Evolutionary conservation across 129 eudicot species (phyloP).

Genomic region (Artemisia argyi): DNA sequence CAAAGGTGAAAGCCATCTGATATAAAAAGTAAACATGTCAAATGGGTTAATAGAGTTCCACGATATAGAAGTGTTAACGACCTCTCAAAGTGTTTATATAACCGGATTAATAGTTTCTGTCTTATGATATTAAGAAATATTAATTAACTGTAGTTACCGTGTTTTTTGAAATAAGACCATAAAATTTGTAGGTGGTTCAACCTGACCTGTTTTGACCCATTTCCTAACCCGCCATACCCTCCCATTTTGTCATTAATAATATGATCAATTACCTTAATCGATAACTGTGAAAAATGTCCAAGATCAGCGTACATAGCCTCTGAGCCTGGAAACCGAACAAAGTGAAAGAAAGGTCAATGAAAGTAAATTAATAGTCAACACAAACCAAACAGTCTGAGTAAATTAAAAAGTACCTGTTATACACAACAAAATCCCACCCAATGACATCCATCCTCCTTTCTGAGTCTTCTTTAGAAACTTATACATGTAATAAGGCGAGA

Average conservation of each 20-base stretch:
- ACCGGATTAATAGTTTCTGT: too few species aligned
- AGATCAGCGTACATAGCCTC: slow-evolving; percentile 98
- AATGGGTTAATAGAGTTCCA: too few species aligned
- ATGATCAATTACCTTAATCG: slow-evolving; percentile 61
- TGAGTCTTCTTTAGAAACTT: slow-evolving; percentile 76
- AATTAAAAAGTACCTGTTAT: slow-evolving; percentile 51
- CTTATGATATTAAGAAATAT: too few species aligned
- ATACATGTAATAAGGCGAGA: slow-evolving; percentile 91
- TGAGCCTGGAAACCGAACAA: slow-evolving; percentile 51
- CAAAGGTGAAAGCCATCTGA: slow-evolving; percentile 91
- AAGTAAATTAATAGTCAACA: background rate
- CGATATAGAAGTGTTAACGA: too few species aligned
- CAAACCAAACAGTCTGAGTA: background rate
- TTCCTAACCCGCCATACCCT: background rate
- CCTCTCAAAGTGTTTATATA: too few species aligned
- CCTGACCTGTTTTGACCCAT: background rate
- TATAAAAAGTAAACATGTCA: background rate
- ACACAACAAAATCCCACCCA: slow-evolving; percentile 87
- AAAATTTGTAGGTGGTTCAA: too few species aligned
- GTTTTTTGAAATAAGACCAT: too few species aligned
- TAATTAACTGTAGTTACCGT: too few species aligned
- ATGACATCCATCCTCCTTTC: slow-evolving; percentile 86
- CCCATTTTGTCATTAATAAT: background rate
- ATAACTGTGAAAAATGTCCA: slow-evolving; percentile 85
- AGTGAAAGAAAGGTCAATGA: slow-evolving; percentile 1